A percentile compares a stretch with the other conserved stretches of the same genome.
These are phyloP conservation scores for Phytophthora palmivora DNA, from an alignment of 352 stramenopile species.

Conservation along the genomic window DNA sequence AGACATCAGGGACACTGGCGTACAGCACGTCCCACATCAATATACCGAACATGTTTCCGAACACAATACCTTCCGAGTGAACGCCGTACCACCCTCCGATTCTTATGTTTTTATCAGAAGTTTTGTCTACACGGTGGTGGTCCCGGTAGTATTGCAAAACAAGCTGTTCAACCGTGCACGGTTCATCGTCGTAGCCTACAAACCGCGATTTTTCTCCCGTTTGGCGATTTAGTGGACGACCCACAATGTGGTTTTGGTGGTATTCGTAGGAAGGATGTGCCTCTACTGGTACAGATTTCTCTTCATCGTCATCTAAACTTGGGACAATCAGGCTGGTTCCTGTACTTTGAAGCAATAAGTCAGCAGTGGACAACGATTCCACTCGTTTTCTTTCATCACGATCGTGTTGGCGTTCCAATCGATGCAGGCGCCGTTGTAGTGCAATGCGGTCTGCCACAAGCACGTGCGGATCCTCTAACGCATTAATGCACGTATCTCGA, in stretches of 20 bases:
- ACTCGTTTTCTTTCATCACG: constrained; percentile 17
- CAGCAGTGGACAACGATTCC: constrained; percentile 19
- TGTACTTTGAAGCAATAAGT: constrained; percentile 27
- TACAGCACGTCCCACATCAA: constrained; percentile 93
- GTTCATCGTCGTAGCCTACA: constrained; percentile 88
- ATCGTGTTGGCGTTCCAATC: constrained; percentile 45
- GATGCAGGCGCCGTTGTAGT: constrained; percentile 54
- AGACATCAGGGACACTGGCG: constrained; percentile 77
- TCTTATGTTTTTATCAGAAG: not conserved
- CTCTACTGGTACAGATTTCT: constrained; percentile 6
- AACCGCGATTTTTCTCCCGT: constrained; percentile 87
- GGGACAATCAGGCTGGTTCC: constrained; percentile 20
- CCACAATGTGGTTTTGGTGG: constrained; percentile 58
- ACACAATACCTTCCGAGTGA: constrained; percentile 81
- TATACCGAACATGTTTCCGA: constrained; percentile 83
- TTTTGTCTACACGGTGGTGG: constrained; percentile 16
- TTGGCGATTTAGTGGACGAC: constrained; percentile 75
- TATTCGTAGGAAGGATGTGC: constrained; percentile 42
- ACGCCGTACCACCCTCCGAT: constrained; percentile 81
- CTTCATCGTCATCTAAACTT: constrained; percentile 18
- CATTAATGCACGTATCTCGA: constrained; percentile 52
- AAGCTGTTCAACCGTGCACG: constrained; percentile 86
- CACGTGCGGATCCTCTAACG: constrained; percentile 63
- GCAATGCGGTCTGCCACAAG: constrained; percentile 61
- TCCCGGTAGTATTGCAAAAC: constrained; percentile 82